These are phyloP conservation scores for Termitomyces eurrhizus DNA, from an alignment of 768 basidiomycete species.

Conservation along the genomic window DNA sequence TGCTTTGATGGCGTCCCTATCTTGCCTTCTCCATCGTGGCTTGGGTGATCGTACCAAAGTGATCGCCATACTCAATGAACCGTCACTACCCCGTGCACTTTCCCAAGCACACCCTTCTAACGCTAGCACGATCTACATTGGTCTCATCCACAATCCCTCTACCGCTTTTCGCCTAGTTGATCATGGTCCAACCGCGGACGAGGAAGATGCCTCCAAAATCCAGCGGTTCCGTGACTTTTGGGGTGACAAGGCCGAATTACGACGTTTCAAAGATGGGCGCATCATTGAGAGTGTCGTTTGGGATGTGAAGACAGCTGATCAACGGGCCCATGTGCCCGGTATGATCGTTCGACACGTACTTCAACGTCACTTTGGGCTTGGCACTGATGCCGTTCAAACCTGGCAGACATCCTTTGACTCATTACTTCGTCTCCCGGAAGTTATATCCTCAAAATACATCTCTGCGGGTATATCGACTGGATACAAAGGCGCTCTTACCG, in stretches of 20 bases:
- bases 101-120: slow-evolving; percentile 54
- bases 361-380: slow-evolving; percentile 69
- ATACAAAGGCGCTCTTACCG: slow-evolving; percentile 69
- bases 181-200: slow-evolving; percentile 80
- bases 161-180: slow-evolving; percentile 86
- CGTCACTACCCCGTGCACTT: slow-evolving; percentile 39
- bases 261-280: slow-evolving; percentile 93
- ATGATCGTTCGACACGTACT: slow-evolving; percentile 76
- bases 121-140: slow-evolving; percentile 56
- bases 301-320: slow-evolving; percentile 80
- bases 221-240: slow-evolving; percentile 79
- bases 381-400: slow-evolving; percentile 42
- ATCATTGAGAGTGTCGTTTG: slow-evolving; percentile 96
- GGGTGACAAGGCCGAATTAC: slow-evolving; percentile 88
- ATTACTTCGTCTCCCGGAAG: slow-evolving; percentile 54
- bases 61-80: slow-evolving; percentile 54
- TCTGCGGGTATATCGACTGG: slow-evolving; percentile 42
- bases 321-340: slow-evolving; percentile 72
- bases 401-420: slow-evolving; percentile 60
- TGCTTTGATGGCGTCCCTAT: slow-evolving; percentile 51
- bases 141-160: slow-evolving; percentile 68
- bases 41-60: slow-evolving; percentile 72
- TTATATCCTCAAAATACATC: slow-evolving; percentile 42
- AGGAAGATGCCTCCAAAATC: slow-evolving; percentile 44
- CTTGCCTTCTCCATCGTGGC: slow-evolving; percentile 52